Base-by-base conservation (phyloP, 345 rosid species). In the Eucalyptus cloeziana region DNA sequence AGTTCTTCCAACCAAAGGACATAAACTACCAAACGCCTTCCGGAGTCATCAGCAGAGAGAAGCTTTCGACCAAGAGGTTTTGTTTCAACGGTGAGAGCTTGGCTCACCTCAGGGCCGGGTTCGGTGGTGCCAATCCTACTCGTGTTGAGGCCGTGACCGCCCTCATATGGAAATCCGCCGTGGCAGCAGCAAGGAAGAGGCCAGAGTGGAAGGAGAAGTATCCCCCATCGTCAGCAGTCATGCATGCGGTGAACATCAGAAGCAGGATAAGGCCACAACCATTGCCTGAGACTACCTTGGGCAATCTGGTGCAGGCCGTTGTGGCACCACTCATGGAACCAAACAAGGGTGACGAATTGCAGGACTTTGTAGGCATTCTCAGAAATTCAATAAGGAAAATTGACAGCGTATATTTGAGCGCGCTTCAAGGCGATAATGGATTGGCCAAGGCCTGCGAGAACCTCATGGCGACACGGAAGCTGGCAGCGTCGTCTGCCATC, bases 281-380 rank as follows among this genome's bases (percentile, higher is more conserved):
- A 76, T 85, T 91, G 62, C 90, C 90, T 2, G 88, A 86, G 43
- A 64, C 71, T 17, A 43, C 89, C 10, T 3, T 91, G 43, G 90
- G 92, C 31, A 91, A 90, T 87, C 86, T 90, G 8, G 89, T 89
- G 89, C 71, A 86, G 19, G 40, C 88, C 13, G n/a, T 88, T 3
- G 43, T 91, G 12, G 88, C 89, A 7, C 51, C 87, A 56, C 79
- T 76, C 33, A 8, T 24, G 3, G 87, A 86, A 6, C 47, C 16
- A 71, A 81, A 79, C 14, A 37, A 79, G 60, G 83, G 76, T 47
- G 87, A 85, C 13, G 27, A 83, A 27, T 11, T 88, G 87, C 81
- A 89, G 16, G 90, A 91, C 43, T 47, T 91, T 45, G 79, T 58
- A 27, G 47, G 80, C 33, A 40, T 81, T 10, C 86, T 91, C 21